These are phyloP conservation scores for Malassezia nana DNA, from an alignment of 1,284 basidiomycete species.

Conservation along the genomic window DNA sequence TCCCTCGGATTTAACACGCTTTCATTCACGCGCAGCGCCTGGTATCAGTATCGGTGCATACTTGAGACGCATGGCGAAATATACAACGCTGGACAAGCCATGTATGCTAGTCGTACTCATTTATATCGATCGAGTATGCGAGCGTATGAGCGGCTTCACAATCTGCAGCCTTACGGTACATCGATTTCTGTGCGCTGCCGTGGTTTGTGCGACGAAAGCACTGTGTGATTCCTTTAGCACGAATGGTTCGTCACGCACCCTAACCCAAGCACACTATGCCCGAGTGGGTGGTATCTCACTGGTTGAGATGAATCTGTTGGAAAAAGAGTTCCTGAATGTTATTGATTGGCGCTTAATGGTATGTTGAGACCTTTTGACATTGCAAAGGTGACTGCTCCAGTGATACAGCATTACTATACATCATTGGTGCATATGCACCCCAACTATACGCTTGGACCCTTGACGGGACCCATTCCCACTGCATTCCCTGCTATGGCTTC, in stretches of 20 bases:
- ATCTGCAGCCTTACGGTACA: slow-evolving; percentile 47
- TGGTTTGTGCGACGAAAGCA: slow-evolving; percentile 44
- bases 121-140: slow-evolving; percentile 47
- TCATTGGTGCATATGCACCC: slow-evolving; percentile 38
- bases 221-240: slow-evolving; percentile 47
- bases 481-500: slow-evolving; percentile 1
- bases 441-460: slow-evolving; percentile 15
- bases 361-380: slow-evolving; percentile 3
- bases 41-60: slow-evolving; percentile 41
- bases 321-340: slow-evolving; percentile 44
- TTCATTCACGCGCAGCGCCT: slow-evolving; percentile 45
- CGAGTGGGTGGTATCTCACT: slow-evolving; percentile 45
- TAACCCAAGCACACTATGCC: slow-evolving; percentile 35
- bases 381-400: slow-evolving; percentile 21
- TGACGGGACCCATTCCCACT: slow-evolving; percentile 6
- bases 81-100: slow-evolving; percentile 45
- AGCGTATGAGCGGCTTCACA: slow-evolving; percentile 41
- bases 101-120: slow-evolving; percentile 44
- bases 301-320: slow-evolving; percentile 45
- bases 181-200: slow-evolving; percentile 44
- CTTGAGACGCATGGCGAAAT: slow-evolving; percentile 42
- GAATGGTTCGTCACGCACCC: slow-evolving; percentile 23
- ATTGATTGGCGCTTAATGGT: slow-evolving; percentile 44
- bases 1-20: slow-evolving; percentile 42
- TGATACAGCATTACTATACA: slow-evolving; percentile 45